A percentile compares a stretch with the other conserved stretches of the same genome.
Conservation (phyloP, 2,329 filamentous ascomycete genomes). For the Talaromyces sp. region DNA sequence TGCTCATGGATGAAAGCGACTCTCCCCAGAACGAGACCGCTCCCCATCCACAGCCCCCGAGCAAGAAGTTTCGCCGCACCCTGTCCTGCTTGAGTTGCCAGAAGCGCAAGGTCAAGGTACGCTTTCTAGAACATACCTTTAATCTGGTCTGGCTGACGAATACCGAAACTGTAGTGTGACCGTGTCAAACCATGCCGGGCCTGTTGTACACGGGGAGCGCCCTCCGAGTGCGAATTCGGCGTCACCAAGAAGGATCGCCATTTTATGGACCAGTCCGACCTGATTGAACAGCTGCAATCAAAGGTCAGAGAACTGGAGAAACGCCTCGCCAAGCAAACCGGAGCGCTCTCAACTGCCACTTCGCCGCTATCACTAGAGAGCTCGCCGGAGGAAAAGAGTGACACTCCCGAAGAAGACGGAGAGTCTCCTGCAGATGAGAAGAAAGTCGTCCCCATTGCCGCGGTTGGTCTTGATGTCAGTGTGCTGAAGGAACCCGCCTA, state of each 20-base stretch:
- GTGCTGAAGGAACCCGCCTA: neutral
- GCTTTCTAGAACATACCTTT: neutral
- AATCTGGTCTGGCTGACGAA: neutral
- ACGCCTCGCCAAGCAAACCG: slow-evolving; percentile 14
- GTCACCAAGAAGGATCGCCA: slow-evolving; percentile 25
- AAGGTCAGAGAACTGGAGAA: slow-evolving; percentile 18
- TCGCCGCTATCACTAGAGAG: neutral
- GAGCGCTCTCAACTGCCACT: neutral
- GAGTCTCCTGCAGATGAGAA: neutral
- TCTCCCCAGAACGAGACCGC: slow-evolving; percentile 3
- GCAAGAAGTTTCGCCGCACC: slow-evolving; percentile 25
- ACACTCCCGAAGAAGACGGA: neutral
- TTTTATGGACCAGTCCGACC: slow-evolving; percentile 23
- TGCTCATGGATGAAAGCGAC: slow-evolving; percentile 7
- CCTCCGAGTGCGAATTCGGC: slow-evolving; percentile 27
- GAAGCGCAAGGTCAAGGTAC: slow-evolving; percentile 30
- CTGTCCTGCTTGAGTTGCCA: slow-evolving; percentile 27
- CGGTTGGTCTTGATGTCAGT: neutral
- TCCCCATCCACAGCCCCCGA: slow-evolving; percentile 6
- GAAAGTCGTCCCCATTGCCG: neutral
- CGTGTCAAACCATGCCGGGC: slow-evolving; percentile 26
- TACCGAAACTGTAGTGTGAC: slow-evolving; percentile 18
- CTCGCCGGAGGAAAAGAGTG: neutral
- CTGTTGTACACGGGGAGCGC: slow-evolving; percentile 25
- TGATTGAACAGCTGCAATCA: slow-evolving; percentile 22